These are phyloP conservation scores for Jamesozyma hellenica DNA, from an alignment of 805 yeast genomes.

Conservation along the genomic window DNA sequence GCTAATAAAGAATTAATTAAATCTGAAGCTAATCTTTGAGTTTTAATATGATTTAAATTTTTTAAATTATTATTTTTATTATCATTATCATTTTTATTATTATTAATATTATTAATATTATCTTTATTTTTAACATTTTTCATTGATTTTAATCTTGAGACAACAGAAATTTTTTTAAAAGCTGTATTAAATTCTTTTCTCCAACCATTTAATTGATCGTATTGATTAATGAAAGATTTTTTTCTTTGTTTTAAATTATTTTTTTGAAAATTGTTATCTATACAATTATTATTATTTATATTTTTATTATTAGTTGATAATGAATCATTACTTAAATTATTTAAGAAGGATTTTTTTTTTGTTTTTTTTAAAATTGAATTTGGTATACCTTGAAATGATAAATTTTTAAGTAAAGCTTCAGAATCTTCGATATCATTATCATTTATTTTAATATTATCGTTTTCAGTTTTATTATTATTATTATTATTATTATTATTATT, in stretches of 20 bases:
- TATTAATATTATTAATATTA: no score
- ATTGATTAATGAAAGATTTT: slow-evolving; percentile 3
- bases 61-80: neutral
- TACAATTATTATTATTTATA: neutral
- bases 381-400: slow-evolving; percentile 25
- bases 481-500: neutral
- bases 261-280: neutral
- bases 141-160: slow-evolving; percentile 11
- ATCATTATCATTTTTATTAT: neutral
- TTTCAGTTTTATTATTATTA: neutral
- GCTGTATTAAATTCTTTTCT: slow-evolving; percentile 24
- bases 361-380: slow-evolving; percentile 15
- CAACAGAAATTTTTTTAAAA: slow-evolving; percentile 15
- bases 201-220: slow-evolving; percentile 11
- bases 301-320: neutral
- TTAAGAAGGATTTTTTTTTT: neutral
- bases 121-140: neutral
- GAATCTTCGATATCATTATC: slow-evolving; percentile 8
- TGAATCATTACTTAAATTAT: slow-evolving; percentile 1
- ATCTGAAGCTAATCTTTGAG: slow-evolving; percentile 31
- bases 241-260: slow-evolving; percentile 1
- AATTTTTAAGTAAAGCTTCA: slow-evolving; percentile 24
- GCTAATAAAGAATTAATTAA: slow-evolving; percentile 45
- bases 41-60: slow-evolving; percentile 6
- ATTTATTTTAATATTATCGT: neutral